A percentile compares a stretch with the other conserved stretches of the same genome.
Evolutionary conservation across 306 rosid genomes (phyloP).

Genomic region (Ziziphus jujuba): DNA sequence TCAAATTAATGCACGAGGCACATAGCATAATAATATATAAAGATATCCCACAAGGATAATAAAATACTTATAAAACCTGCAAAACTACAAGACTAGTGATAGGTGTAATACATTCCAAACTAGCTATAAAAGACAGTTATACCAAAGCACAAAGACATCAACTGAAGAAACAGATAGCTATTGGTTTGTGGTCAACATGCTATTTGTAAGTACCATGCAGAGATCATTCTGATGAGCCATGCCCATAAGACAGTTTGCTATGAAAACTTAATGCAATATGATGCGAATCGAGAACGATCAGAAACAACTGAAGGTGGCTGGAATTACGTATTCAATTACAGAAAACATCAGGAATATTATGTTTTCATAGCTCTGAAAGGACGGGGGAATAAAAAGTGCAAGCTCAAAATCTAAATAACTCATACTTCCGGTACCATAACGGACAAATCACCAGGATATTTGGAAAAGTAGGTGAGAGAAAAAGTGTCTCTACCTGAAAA

Average conservation of each 20-base stretch:
- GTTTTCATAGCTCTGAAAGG: background rate
- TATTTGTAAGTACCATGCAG: background rate
- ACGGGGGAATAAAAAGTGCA: background rate
- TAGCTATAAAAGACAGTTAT: conserved; percentile 14
- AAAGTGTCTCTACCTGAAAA: conserved; percentile 73
- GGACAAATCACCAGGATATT: background rate
- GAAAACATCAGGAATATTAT: too few relatives aligned
- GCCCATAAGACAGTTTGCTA: too few relatives aligned
- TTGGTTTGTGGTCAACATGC: background rate
- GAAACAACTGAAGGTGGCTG: too few relatives aligned
- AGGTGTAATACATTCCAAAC: conserved; percentile 15
- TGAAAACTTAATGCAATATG: too few relatives aligned
- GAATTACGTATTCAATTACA: too few relatives aligned
- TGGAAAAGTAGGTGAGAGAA: background rate
- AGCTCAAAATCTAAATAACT: background rate
- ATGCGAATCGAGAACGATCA: too few relatives aligned
- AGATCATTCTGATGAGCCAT: too few relatives aligned
- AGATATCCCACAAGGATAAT: conserved; percentile 26
- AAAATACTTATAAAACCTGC: conserved; percentile 41
- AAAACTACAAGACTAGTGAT: conserved; percentile 47
- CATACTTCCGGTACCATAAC: background rate
- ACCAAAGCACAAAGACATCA: background rate
- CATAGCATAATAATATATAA: conserved; percentile 33
- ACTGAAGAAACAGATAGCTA: background rate
- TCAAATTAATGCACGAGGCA: conserved; percentile 34